Conservation (phyloP, 139 green algal genomes). For the Chlamydomonas eustigma region DNA sequence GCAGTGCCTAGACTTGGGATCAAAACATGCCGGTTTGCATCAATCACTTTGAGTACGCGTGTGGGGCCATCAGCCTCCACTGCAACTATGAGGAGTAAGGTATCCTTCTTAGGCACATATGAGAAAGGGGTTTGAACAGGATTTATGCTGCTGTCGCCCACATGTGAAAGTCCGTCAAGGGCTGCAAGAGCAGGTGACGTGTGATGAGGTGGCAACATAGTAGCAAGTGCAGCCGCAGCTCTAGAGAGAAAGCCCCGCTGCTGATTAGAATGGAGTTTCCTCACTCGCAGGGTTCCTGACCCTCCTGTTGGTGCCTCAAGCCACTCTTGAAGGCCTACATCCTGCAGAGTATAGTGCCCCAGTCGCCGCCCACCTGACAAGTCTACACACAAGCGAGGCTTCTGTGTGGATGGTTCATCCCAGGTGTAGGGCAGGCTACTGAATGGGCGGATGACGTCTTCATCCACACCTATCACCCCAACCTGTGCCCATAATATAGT, state of each 20-base stretch:
- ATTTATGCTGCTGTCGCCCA: too few species aligned
- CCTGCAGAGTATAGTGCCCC: neutral
- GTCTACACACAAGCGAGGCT: slow-evolving; percentile 51
- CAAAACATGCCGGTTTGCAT: slow-evolving; percentile 36
- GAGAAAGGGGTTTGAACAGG: too few species aligned
- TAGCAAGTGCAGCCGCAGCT: neutral
- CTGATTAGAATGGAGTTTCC: neutral
- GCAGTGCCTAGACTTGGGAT: too few species aligned
- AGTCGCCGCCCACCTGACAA: slow-evolving; percentile 44
- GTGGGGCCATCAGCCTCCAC: slow-evolving; percentile 66
- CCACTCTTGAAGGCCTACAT: neutral
- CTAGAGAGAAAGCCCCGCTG: neutral
- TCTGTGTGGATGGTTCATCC: slow-evolving; percentile 66
- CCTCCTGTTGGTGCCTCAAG: neutral
- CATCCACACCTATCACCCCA: slow-evolving; percentile 44
- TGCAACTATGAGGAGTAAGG: slow-evolving; percentile 31
- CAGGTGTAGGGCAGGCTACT: slow-evolving; percentile 74
- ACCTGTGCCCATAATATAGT: too few species aligned
- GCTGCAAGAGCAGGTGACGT: too few species aligned
- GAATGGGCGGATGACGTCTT: slow-evolving; percentile 81
- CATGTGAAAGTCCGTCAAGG: too few species aligned
- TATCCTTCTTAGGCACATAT: neutral
- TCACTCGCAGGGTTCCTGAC: neutral
- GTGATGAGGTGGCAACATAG: too few species aligned
- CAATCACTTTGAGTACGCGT: slow-evolving; percentile 58